Conservation (phyloP, 306 rosid species). For the Senna tora region DNA sequence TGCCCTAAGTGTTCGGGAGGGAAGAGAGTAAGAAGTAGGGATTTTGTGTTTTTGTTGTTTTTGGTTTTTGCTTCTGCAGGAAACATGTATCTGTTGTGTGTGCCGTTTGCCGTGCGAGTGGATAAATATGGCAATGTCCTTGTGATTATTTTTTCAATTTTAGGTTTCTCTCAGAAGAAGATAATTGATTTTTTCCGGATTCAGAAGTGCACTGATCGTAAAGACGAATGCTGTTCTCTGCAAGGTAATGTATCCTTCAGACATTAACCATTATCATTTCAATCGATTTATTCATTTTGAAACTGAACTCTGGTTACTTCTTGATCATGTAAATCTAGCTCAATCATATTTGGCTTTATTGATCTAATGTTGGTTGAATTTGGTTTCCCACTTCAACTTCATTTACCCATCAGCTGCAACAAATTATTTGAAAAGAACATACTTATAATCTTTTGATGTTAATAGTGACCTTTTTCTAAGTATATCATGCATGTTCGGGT, state of each 20-base stretch:
- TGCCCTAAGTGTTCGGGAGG: slow-evolving; percentile 70
- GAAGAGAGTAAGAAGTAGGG: slow-evolving; percentile 62
- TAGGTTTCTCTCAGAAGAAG: slow-evolving; percentile 77
- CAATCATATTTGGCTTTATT: slow-evolving; percentile 14
- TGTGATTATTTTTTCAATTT: slow-evolving; percentile 17
- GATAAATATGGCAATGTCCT: slow-evolving; percentile 40
- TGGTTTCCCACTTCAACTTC: background rate
- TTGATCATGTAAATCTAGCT: slow-evolving; percentile 9
- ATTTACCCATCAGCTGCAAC: slow-evolving; percentile 7
- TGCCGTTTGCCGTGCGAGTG: slow-evolving; percentile 5
- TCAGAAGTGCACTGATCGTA: slow-evolving; percentile 43
- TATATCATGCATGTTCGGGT: slow-evolving; percentile 22
- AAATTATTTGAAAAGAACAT: background rate
- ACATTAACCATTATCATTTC: background rate
- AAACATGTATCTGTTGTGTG: slow-evolving; percentile 3
- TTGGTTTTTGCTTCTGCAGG: background rate
- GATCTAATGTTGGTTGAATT: slow-evolving; percentile 35
- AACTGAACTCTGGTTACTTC: background rate
- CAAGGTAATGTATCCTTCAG: slow-evolving; percentile 52
- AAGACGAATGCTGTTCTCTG: slow-evolving; percentile 36
- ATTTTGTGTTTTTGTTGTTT: background rate
- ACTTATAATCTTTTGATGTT: background rate
- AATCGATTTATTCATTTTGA: slow-evolving; percentile 4
- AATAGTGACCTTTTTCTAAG: slow-evolving; percentile 21
- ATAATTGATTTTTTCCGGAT: slow-evolving; percentile 75